Evolutionary conservation across 805 yeast species (phyloP).

Genomic region (Priceomyces castillae): DNA sequence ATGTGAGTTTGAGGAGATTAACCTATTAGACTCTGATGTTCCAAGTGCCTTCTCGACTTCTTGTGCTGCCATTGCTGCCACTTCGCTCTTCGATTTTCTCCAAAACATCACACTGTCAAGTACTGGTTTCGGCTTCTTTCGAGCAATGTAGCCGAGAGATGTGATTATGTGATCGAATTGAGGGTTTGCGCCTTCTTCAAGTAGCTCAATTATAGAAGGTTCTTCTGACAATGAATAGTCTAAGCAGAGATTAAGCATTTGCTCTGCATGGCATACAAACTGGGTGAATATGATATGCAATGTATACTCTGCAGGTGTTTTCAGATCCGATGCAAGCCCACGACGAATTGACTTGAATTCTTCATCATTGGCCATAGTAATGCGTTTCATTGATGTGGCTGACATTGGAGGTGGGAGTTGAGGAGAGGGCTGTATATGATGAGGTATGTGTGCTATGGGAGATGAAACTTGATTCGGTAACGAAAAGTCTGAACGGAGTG

Average conservation of each 20-base stretch:
- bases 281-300: slow-evolving; percentile 92
- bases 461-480: slow-evolving; percentile 18
- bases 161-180: slow-evolving; percentile 81
- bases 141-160: slow-evolving; percentile 87
- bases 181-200: slow-evolving; percentile 84
- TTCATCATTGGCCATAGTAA: slow-evolving; percentile 32
- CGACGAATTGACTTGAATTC: slow-evolving; percentile 32
- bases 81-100: slow-evolving; percentile 91
- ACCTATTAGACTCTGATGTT: neutral
- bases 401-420: slow-evolving; percentile 37
- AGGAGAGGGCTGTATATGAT: slow-evolving; percentile 31
- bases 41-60: slow-evolving; percentile 33
- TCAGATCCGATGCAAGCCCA: slow-evolving; percentile 51
- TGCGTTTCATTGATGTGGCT: slow-evolving; percentile 21
- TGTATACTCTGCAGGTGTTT: slow-evolving; percentile 85
- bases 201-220: slow-evolving; percentile 72
- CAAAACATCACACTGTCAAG: slow-evolving; percentile 98
- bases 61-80: slow-evolving; percentile 50
- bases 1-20: slow-evolving; percentile 3
- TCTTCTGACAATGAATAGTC: slow-evolving; percentile 64
- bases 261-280: slow-evolving; percentile 90
- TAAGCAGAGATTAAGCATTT: slow-evolving; percentile 73
- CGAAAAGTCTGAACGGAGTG: slow-evolving; percentile 4
- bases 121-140: slow-evolving; percentile 88
- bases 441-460: slow-evolving; percentile 17